Conservation (phyloP, 805 yeast species). For the Ogataea sp. region DNA sequence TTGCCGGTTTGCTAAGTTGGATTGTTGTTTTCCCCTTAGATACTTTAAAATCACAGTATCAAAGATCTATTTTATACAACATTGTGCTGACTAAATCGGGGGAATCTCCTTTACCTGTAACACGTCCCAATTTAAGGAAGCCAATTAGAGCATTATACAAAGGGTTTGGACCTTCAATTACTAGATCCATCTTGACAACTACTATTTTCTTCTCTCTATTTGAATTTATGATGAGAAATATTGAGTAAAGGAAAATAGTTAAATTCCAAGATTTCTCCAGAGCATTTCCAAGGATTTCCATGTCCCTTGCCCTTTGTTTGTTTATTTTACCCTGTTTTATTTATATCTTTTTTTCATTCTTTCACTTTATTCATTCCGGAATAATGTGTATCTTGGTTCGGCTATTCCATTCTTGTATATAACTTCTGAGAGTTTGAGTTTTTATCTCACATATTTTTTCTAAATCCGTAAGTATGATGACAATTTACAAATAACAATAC, state of each 20-base stretch:
- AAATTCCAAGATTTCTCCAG: no score
- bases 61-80: constrained; percentile 63
- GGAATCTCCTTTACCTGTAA: constrained; percentile 30
- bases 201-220: constrained; percentile 68
- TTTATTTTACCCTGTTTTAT: neutral
- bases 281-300: no score
- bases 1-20: constrained; percentile 75
- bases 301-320: neutral
- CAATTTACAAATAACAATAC: no score
- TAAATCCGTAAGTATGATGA: no score
- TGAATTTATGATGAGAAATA: constrained; percentile 57
- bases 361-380: no score
- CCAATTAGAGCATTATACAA: constrained; percentile 53
- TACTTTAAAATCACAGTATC: constrained; percentile 68
- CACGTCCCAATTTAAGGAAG: constrained; percentile 24
- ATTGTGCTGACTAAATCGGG: constrained; percentile 48
- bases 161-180: constrained; percentile 68
- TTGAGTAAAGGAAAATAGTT: constrained; percentile 23
- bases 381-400: no score
- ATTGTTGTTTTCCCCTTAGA: constrained; percentile 70
- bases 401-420: no score
- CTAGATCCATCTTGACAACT: constrained; percentile 65
- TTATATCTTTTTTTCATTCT: neutral
- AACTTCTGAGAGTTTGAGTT: no score
- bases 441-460: no score